Evolutionary conservation across 352 stramenopile species (phyloP), one percentile per base, ranked within the genome.

Genomic region (Globisporangium solare): DNA sequence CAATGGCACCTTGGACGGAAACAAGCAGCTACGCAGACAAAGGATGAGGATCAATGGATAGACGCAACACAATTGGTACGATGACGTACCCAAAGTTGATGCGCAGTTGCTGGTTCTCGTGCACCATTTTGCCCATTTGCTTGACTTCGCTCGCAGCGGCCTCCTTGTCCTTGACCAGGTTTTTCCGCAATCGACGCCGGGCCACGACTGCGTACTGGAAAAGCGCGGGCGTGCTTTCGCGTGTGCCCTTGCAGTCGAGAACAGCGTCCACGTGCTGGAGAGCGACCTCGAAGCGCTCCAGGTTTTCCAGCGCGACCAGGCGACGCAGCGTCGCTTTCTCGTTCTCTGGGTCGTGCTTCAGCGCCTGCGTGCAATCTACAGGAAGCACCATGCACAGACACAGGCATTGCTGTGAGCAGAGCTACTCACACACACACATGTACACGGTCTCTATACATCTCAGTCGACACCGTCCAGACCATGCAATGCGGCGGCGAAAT

Each of bases 201-300:
- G 78, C 72, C 7, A 61, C 48, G 13, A 90, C 57, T 5, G 74
- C 83, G 45, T 88, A 87, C 46, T 86, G 70, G 59, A 86, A 86
- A 6, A 83, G 60, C 27, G 61, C 62, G 0, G 71, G 66, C 4
- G 50, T 47, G 13, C 55, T 31, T 15, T 57, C 51, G 1, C 55
- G 60, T 10, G 49, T 20, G 0, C 51, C 56, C 1, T 3, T 18
- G 6, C 20, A 43, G 21, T 86, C 70, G 18, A 90, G 71, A 11
- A 89, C 51, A 18, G 41, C 51, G 12, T 88, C 52, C 17, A 79
- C 79, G 35, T 79, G 47, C 14, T 70, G 54, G 1, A 89, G 62
- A 20, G 82, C 82, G 3, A 65, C 67, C 22, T 90, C 79, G 53
- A 92, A 92, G 7, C 76, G 72, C 64, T 92, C 82, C n/a, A 92